phyloP scores from a whole-genome alignment of 108 stramenopile species.

The Aureococcus anophagefferens region DNA sequence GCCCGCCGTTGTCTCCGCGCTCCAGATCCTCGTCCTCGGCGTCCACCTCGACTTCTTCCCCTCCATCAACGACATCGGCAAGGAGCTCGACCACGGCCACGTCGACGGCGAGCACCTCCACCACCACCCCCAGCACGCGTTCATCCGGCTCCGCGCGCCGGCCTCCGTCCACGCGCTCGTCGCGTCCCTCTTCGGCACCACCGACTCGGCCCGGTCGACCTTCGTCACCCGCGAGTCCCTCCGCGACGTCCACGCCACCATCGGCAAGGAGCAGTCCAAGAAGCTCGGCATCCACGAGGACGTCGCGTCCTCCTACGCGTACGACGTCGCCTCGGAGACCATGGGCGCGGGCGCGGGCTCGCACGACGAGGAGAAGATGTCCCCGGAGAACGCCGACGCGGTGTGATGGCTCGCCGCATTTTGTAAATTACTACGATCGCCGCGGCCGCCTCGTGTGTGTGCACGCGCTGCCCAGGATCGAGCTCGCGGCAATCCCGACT shows the following conservation, averaged over 20 bases:
- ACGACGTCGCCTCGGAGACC: too few species aligned
- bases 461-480: too few species aligned
- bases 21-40: not conserved
- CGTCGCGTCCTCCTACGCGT: too few species aligned
- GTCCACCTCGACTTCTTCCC: not conserved
- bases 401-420: too few species aligned
- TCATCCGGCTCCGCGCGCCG: not conserved
- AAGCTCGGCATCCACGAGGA: too few species aligned
- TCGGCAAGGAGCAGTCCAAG: not conserved
- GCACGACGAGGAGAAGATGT: too few species aligned
- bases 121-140: too few species aligned
- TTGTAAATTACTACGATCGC: too few species aligned
- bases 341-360: too few species aligned
- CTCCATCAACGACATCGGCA: not conserved
- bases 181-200: not conserved
- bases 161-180: not conserved
- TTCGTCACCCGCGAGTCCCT: not conserved
- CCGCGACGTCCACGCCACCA: not conserved
- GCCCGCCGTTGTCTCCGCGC: not conserved
- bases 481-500: too few species aligned
- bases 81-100: not conserved
- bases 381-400: too few species aligned
- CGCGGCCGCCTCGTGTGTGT: too few species aligned
- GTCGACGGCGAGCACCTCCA: not conserved
- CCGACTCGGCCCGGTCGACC: not conserved